Conservation (phyloP, 805 yeast species). For the Candida alai region DNA sequence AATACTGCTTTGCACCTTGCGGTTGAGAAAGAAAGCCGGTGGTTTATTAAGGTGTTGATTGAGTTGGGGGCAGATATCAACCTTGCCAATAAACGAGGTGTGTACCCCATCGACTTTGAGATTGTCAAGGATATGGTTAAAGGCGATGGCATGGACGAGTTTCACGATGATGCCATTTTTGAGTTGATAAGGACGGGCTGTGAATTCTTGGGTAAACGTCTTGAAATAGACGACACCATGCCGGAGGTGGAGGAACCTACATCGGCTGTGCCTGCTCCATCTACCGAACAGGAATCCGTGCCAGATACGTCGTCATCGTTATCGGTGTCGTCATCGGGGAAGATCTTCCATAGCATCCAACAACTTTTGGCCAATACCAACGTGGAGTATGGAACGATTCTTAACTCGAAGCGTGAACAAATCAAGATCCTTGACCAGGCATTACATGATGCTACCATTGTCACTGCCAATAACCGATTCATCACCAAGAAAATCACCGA, state of each 20-base stretch:
- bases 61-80: conserved; percentile 48
- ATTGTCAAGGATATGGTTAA: conserved; percentile 42
- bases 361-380: conserved; percentile 35
- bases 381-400: conserved; percentile 34
- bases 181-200: conserved; percentile 33
- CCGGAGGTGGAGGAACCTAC: conserved; percentile 13
- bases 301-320: conserved; percentile 6
- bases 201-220: conserved; percentile 28
- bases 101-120: conserved; percentile 85
- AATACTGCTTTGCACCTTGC: conserved; percentile 40
- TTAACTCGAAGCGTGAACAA: conserved; percentile 33
- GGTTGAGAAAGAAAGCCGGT: conserved; percentile 33
- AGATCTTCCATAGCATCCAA: conserved; percentile 37
- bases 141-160: conserved; percentile 12
- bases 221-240: conserved; percentile 14
- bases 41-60: conserved; percentile 35
- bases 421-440: conserved; percentile 32
- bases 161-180: conserved; percentile 24
- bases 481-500: conserved; percentile 33
- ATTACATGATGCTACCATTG: conserved; percentile 36
- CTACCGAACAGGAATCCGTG: conserved; percentile 1
- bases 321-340: conserved; percentile 25
- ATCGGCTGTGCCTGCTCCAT: background rate
- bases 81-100: conserved; percentile 78
- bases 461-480: conserved; percentile 41